Conservation (phyloP, 2,329 filamentous ascomycete species). For the Hypoxylon sp. region DNA sequence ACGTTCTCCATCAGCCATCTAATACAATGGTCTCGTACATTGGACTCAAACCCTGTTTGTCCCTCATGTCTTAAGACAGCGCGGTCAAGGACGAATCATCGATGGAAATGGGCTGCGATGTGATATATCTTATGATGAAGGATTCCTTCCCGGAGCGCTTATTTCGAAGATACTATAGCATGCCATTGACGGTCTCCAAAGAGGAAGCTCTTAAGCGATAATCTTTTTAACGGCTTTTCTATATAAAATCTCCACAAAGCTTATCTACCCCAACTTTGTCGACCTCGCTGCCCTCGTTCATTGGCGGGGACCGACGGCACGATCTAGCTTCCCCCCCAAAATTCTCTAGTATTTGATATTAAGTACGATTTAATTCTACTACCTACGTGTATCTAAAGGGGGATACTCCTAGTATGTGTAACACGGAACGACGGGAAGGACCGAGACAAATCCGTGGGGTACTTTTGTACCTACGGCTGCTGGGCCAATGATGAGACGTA, state of each 20-base stretch:
- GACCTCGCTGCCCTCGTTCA: background rate
- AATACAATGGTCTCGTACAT: constrained; percentile 1
- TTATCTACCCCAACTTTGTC: constrained; percentile 16
- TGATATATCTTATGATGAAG: constrained; percentile 6
- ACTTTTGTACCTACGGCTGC: background rate
- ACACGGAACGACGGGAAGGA: background rate
- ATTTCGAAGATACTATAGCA: background rate
- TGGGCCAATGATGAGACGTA: background rate
- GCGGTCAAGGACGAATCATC: constrained; percentile 8
- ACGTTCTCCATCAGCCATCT: constrained; percentile 2
- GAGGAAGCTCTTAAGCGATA: constrained; percentile 25
- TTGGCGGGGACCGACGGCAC: constrained; percentile 12
- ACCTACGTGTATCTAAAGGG: background rate
- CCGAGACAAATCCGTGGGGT: background rate
- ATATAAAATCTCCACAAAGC: constrained; percentile 14
- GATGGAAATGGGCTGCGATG: constrained; percentile 6
- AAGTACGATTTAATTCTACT: too few relatives aligned
- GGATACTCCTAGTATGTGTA: background rate
- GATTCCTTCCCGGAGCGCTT: constrained; percentile 17
- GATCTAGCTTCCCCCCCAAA: constrained; percentile 4
- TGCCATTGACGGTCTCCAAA: constrained; percentile 29
- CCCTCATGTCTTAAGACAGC: constrained; percentile 6
- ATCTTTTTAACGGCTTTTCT: constrained; percentile 4
- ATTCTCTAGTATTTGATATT: too few relatives aligned
- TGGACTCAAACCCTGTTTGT: background rate